Conservation (phyloP, 306 rosid genomes). For the Rosa multiflora region DNA sequence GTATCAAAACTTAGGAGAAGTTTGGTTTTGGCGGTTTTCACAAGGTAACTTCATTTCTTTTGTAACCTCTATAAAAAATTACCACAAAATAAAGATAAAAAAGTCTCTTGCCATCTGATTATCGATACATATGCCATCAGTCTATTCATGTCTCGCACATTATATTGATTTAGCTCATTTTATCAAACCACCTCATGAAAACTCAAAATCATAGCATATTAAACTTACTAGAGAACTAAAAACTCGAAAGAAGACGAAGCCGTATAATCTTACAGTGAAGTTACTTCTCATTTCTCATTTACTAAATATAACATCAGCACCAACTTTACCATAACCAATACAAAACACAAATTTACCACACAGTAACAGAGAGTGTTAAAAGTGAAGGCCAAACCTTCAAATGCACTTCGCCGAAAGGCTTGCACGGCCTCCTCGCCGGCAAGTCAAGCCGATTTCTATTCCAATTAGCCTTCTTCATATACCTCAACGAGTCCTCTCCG, state of each 20-base stretch:
- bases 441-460: slow-evolving; percentile 44
- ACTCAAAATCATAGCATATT: background rate
- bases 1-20: background rate
- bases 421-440: slow-evolving; percentile 52
- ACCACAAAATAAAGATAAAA: background rate
- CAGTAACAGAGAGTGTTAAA: background rate
- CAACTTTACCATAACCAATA: background rate
- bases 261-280: background rate
- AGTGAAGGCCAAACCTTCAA: slow-evolving; percentile 68
- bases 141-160: background rate
- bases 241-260: background rate
- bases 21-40: background rate
- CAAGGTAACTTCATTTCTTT: background rate
- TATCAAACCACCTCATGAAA: background rate
- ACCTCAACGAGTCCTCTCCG: slow-evolving; percentile 82
- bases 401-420: slow-evolving; percentile 94
- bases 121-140: background rate
- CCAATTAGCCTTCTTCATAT: slow-evolving; percentile 76
- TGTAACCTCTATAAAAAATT: background rate
- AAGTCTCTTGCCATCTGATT: background rate
- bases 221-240: background rate
- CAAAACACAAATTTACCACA: background rate
- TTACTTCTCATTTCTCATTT: background rate
- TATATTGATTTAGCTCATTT: background rate
- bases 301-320: background rate